Conservation (phyloP, 2,329 filamentous ascomycete species). For the Orbilia javanica region DNA sequence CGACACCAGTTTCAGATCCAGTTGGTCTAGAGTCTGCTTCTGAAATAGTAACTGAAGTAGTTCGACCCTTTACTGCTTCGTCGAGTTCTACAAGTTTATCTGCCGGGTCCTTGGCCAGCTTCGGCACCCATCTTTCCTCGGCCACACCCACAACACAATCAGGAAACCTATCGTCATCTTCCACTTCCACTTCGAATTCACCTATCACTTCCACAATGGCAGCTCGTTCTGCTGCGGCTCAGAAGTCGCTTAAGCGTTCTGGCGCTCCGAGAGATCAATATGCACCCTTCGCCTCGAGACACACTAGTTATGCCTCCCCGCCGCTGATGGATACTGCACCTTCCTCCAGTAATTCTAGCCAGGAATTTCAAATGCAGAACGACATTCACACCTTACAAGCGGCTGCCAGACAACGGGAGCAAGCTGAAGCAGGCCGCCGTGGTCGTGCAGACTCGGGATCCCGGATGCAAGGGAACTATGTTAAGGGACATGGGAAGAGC, state of each 20-base stretch:
- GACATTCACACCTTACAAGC: constrained; percentile 42
- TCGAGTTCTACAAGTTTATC: constrained; percentile 37
- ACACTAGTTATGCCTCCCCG: constrained; percentile 19
- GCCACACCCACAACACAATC: constrained; percentile 29
- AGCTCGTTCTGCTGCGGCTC: constrained; percentile 53
- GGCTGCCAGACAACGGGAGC: constrained; percentile 42
- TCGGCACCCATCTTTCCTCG: constrained; percentile 12
- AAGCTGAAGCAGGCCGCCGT: constrained; percentile 34
- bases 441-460: constrained; percentile 52
- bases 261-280: constrained; percentile 50
- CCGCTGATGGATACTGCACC: constrained; percentile 35
- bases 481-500: constrained; percentile 41
- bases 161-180: neutral
- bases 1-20: constrained; percentile 1
- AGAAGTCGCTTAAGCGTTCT: constrained; percentile 52
- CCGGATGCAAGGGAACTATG: constrained; percentile 39
- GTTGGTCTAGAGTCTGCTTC: constrained; percentile 12
- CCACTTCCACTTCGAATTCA: constrained; percentile 9
- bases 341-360: constrained; percentile 51
- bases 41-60: constrained; percentile 34
- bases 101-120: constrained; percentile 29
- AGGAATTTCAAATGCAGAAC: constrained; percentile 41
- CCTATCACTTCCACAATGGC: constrained; percentile 29
- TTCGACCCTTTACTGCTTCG: constrained; percentile 38
- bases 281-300: constrained; percentile 24